These are phyloP conservation scores for Populus tremula DNA, from an alignment of 345 rosid species.

Conservation along the genomic window DNA sequence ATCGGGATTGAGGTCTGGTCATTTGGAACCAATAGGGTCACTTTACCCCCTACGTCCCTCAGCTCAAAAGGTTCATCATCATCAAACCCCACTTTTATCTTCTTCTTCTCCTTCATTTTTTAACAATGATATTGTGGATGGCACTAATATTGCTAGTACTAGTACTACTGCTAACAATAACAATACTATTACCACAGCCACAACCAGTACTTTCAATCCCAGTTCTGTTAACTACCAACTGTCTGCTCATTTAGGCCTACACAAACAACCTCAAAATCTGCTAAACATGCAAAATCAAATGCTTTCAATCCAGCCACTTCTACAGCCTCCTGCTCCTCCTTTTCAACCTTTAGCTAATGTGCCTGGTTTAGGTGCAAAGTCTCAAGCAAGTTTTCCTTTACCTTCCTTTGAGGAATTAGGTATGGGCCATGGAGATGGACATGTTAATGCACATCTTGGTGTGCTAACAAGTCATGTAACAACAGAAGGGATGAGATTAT, in stretches of 20 bases:
- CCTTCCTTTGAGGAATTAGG: constrained; percentile 39
- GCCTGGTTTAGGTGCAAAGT: constrained; percentile 24
- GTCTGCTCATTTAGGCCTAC: constrained; percentile 33
- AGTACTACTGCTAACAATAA: background rate
- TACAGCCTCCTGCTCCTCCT: constrained; percentile 20
- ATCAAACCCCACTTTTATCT: constrained; percentile 20
- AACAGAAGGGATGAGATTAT: background rate
- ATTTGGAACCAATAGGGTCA: constrained; percentile 38
- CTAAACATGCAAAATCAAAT: constrained; percentile 34
- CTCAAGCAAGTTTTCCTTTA: constrained; percentile 20
- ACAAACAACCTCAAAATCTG: constrained; percentile 31
- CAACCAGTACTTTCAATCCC: constrained; percentile 22
- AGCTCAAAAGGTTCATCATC: constrained; percentile 48
- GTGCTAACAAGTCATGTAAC: constrained; percentile 15
- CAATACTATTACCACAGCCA: constrained; percentile 9
- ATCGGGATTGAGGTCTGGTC: constrained; percentile 34
- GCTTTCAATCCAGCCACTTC: constrained; percentile 35
- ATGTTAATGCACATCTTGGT: constrained; percentile 25
- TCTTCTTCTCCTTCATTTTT: constrained; percentile 25
- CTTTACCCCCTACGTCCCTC: constrained; percentile 52
- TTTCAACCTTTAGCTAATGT: constrained; percentile 21
- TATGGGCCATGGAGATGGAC: constrained; percentile 20
- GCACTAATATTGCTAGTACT: constrained; percentile 10
- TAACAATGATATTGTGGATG: constrained; percentile 4
- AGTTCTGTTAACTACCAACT: constrained; percentile 32